Conservation (phyloP, 805 yeast genomes). For the Metschnikowia sp. region DNA sequence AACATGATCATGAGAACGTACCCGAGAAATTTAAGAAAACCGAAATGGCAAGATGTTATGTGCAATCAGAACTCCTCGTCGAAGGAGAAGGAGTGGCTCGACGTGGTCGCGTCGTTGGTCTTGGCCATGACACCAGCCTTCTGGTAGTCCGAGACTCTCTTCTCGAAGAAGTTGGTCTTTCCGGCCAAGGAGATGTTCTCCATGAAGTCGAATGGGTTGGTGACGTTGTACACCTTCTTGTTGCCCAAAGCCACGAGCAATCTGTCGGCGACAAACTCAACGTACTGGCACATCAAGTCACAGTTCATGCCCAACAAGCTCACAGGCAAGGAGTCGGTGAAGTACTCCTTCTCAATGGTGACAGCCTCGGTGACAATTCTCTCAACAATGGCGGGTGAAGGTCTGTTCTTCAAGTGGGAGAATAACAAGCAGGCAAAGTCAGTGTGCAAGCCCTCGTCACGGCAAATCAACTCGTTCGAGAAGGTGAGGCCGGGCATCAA, state of each 20-base stretch:
- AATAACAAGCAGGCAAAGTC: conserved; percentile 96
- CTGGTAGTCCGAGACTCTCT: conserved; percentile 97
- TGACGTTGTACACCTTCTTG: conserved; percentile 78
- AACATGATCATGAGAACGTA: conserved; percentile 4
- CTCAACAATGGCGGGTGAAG: conserved; percentile 73
- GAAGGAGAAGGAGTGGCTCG: conserved; percentile 64
- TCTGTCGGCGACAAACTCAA: conserved; percentile 97
- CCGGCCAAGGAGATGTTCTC: conserved; percentile 98
- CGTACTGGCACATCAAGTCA: conserved; percentile 93
- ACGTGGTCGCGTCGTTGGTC: conserved; percentile 45
- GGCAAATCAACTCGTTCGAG: conserved; percentile 94
- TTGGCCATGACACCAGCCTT: conserved; percentile 98
- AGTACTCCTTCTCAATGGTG: conserved; percentile 70
- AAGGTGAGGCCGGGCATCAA: conserved; percentile 98
- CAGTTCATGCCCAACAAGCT: conserved; percentile 93
- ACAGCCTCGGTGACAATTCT: conserved; percentile 94
- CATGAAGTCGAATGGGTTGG: conserved; percentile 98
- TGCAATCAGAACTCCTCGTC: conserved; percentile 84
- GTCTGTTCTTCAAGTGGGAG: conserved; percentile 89
- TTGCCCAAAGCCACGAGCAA: conserved; percentile 87
- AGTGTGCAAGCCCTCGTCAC: conserved; percentile 98
- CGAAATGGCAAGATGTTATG: not conserved
- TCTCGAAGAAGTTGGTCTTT: conserved; percentile 97
- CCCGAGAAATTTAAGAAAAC: conserved; percentile 2
- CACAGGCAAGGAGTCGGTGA: conserved; percentile 83